Conservation (phyloP, 495 filamentous ascomycete species). For the Penicillium manginii region DNA sequence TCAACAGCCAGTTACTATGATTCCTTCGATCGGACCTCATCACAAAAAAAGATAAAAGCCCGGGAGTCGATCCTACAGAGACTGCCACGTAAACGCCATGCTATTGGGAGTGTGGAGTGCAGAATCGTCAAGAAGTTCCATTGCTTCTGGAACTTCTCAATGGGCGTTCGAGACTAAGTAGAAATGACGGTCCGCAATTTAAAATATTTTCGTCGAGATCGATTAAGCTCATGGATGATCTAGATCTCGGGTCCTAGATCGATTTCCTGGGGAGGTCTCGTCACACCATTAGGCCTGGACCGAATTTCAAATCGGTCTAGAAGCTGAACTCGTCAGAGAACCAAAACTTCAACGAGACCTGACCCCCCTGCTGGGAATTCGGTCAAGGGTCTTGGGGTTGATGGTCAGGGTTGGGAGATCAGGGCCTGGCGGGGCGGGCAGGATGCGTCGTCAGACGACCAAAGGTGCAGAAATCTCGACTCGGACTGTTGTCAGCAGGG, state of each 20-base stretch:
- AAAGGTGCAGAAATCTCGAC: not conserved
- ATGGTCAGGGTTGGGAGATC: conserved; percentile 10
- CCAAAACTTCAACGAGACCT: not conserved
- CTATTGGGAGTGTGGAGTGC: not conserved
- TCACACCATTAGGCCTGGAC: no score
- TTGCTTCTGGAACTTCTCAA: not conserved
- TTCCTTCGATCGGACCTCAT: not conserved
- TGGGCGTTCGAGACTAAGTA: not conserved
- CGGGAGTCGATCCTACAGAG: no score
- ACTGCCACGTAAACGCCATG: not conserved
- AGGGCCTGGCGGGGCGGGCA: conserved; percentile 20
- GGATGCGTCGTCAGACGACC: conserved; percentile 28
- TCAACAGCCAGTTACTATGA: not conserved
- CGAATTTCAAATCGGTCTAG: not conserved
- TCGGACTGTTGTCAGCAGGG: not conserved
- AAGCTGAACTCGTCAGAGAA: conserved; percentile 18
- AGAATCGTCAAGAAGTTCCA: not conserved
- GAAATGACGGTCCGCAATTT: not conserved
- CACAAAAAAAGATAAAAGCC: no score
- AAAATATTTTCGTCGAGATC: not conserved
- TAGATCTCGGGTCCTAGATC: not conserved
- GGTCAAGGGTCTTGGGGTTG: conserved; percentile 10
- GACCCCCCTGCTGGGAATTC: not conserved
- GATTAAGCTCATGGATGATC: not conserved
- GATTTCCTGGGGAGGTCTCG: no score